A percentile compares a stretch with the other conserved stretches of the same genome.
Evolutionary conservation across 768 basidiomycete species (phyloP).

Genomic region (Tricholoma sp.): DNA sequence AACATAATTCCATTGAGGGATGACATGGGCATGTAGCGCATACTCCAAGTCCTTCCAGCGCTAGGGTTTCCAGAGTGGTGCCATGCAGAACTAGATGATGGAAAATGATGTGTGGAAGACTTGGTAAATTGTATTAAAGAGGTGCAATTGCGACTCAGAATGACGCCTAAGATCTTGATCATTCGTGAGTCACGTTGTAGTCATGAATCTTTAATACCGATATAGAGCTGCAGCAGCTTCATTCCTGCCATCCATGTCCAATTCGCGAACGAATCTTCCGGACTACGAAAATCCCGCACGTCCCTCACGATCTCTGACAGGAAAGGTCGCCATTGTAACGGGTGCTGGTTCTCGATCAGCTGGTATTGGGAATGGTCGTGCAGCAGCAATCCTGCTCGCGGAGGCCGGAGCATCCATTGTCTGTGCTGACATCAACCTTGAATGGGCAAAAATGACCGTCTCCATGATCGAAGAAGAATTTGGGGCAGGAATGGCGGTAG

Average conservation of each 20-base stretch:
- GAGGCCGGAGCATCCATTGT: conserved; percentile 35
- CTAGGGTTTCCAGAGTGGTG: too few relatives aligned
- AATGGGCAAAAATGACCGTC: conserved; percentile 33
- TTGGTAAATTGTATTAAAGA: too few relatives aligned
- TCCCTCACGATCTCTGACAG: conserved; percentile 27
- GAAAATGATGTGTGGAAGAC: too few relatives aligned
- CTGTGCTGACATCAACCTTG: conserved; percentile 31
- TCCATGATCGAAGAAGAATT: conserved; percentile 36
- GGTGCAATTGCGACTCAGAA: too few relatives aligned
- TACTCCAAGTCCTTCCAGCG: too few relatives aligned
- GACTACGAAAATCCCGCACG: conserved; percentile 26
- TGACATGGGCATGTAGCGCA: too few relatives aligned
- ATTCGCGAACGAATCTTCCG: background rate
- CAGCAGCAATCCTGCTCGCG: conserved; percentile 36
- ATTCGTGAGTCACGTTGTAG: too few relatives aligned
- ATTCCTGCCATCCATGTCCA: background rate
- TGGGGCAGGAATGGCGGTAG: conserved; percentile 26
- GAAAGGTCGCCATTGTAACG: conserved; percentile 36
- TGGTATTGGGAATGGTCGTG: conserved; percentile 40
- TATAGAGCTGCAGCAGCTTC: too few relatives aligned
- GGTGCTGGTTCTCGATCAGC: conserved; percentile 35
- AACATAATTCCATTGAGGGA: too few relatives aligned
- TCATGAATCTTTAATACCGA: too few relatives aligned
- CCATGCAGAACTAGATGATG: background rate
- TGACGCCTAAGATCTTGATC: too few relatives aligned